Evolutionary conservation across 345 rosid species (phyloP), one percentile per base, ranked within the genome.

Genomic region (Arabidopsis thaliana): DNA sequence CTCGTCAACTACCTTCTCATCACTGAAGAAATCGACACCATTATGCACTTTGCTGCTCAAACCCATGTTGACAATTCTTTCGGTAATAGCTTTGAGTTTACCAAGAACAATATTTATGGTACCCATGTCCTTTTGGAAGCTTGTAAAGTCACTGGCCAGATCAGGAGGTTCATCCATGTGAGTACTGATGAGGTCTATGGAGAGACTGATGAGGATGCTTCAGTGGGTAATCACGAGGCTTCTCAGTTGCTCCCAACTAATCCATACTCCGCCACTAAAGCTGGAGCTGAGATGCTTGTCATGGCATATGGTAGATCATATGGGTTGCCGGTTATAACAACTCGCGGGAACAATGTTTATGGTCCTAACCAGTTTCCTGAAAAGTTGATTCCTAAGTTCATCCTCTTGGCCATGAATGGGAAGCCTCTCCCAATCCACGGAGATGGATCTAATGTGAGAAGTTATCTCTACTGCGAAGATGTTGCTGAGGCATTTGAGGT

Each of bases 111-210:
- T 61, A 87, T 91, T 5, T 91, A 91, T 28, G 95, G 97, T 7
- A 91, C 97, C 5, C 97, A 89, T 67, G 97, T 91, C 24, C 90
- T 91, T 56, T 72, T 91, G 1, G 97, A 91, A 69, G 97, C 97
- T 40, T 89, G 97, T 73, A 91, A 91, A 81, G 95, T 91, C 65
- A 91, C 97, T 71, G 97, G 97, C 8, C 97, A 87, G 87, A 87
- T 91, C 78, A 82, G 84, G 89, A 88, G 97, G 82, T 91, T 91
- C 74, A 91, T 91, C 68, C 97, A 91, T 73, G 97, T 91, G 32
- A 91, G 97, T 79, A 91, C 97, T 2, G 97, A 91, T 79, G 97
- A 91, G 83, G 97, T 91, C 13, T 92, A 92, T 60, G 97, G 97
- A 65, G 96, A 92, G 84, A 92, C 96, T 1, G 96, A 92, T 66